phyloP scores from a whole-genome alignment of 2,329 filamentous ascomycete species.

The Aureobasidium sp. region DNA sequence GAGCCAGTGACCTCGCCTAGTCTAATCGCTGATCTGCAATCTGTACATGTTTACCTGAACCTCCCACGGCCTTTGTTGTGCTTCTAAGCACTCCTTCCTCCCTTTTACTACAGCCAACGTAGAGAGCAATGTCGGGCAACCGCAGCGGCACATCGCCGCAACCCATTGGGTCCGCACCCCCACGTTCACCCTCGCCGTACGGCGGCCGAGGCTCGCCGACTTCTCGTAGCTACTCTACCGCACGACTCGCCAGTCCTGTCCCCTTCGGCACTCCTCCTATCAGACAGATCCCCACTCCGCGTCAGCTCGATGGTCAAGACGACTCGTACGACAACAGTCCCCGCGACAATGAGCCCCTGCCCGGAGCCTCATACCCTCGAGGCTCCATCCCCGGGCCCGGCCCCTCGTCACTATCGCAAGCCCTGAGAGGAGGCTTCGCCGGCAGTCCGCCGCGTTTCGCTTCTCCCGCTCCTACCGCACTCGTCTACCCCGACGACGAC shows the following conservation, averaged over 20 bases:
- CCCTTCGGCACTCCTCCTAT: constrained; percentile 54
- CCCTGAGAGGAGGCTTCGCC: constrained; percentile 79
- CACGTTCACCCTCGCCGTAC: constrained; percentile 15
- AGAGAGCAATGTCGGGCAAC: constrained; percentile 4
- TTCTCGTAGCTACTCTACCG: constrained; percentile 45
- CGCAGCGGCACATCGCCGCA: constrained; percentile 14
- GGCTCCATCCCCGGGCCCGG: constrained; percentile 77
- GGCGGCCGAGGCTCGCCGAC: constrained; percentile 22
- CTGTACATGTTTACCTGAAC: constrained; percentile 13
- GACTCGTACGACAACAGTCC: constrained; percentile 24
- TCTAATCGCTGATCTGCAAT: neutral
- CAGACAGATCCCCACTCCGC: constrained; percentile 56
- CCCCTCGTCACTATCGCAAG: constrained; percentile 88
- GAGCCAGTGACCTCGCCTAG: constrained; percentile 17
- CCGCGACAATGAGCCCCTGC: constrained; percentile 62
- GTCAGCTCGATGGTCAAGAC: constrained; percentile 45
- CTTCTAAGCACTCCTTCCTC: neutral
- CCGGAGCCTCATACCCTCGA: constrained; percentile 54
- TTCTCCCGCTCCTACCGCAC: constrained; percentile 59
- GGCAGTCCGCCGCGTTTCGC: constrained; percentile 76
- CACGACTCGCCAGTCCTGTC: constrained; percentile 61
- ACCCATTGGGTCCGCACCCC: constrained; percentile 8
- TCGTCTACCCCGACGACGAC: constrained; percentile 44
- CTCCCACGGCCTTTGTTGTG: neutral
- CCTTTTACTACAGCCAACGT: too few species aligned